phyloP scores from a whole-genome alignment of 371 early-diverging fungal species.

The Mucor circinelloides region DNA sequence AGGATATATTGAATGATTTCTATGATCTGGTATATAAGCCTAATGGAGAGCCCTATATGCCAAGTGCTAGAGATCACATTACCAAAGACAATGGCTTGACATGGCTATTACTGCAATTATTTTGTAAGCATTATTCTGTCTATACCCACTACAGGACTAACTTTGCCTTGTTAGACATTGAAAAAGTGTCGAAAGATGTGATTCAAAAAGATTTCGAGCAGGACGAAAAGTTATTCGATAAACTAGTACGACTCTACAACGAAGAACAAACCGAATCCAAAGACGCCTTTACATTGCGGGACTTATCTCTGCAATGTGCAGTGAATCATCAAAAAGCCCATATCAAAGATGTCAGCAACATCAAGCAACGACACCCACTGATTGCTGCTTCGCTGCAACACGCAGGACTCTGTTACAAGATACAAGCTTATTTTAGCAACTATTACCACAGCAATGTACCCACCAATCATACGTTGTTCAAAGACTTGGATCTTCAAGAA shows the following conservation, averaged over 20 bases:
- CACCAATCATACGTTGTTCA: conserved; percentile 56
- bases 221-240: conserved; percentile 74
- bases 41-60: conserved; percentile 49
- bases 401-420: conserved; percentile 57
- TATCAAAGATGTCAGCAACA: conserved; percentile 68
- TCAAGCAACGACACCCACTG: conserved; percentile 77
- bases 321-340: conserved; percentile 66
- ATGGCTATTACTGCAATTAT: conserved; percentile 75
- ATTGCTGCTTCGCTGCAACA: conserved; percentile 68
- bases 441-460: conserved; percentile 60
- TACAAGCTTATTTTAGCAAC: conserved; percentile 54
- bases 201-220: conserved; percentile 66
- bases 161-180: conserved; percentile 58
- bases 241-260: conserved; percentile 73
- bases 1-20: conserved; percentile 66
- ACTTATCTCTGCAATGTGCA: conserved; percentile 75
- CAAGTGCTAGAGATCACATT: conserved; percentile 43
- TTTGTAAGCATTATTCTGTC: too few species aligned
- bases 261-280: conserved; percentile 73
- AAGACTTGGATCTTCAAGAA: conserved; percentile 62
- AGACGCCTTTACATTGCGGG: conserved; percentile 78
- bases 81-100: conserved; percentile 76
- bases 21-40: conserved; percentile 62
- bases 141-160: too few species aligned
- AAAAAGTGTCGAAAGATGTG: conserved; percentile 58